A percentile compares a stretch with the other conserved stretches of the same genome.
Conservation (phyloP, 257 asterid species). For the Przewalskia tangutica region DNA sequence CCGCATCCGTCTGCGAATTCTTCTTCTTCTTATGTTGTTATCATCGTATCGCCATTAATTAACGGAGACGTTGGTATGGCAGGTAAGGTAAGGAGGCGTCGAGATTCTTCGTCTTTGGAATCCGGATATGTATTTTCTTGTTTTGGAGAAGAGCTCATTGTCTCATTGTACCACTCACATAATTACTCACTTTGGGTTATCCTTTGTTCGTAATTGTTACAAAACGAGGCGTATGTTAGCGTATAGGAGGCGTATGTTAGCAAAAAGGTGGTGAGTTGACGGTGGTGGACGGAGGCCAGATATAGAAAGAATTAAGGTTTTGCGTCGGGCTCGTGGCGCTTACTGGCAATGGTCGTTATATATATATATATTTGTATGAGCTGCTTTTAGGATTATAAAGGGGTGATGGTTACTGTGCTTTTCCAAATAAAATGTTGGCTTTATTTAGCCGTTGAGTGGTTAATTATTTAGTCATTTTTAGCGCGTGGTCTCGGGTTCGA, state of each 20-base stretch:
- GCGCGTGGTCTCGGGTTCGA: too few relatives aligned
- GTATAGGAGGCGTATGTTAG: not conserved
- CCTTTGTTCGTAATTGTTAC: not conserved
- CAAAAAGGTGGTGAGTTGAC: not conserved
- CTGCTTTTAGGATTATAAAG: not conserved
- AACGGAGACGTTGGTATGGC: conserved; percentile 20
- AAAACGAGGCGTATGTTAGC: too few relatives aligned
- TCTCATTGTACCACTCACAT: not conserved
- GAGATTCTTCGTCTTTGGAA: conserved; percentile 41
- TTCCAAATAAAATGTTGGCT: too few relatives aligned
- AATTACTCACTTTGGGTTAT: not conserved
- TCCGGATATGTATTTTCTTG: conserved; percentile 24
- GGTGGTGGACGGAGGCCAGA: not conserved
- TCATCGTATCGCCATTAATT: conserved; percentile 2
- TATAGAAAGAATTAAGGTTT: not conserved
- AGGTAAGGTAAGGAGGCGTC: conserved; percentile 32
- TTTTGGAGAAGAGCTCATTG: conserved; percentile 42
- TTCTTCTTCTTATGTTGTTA: conserved; percentile 20
- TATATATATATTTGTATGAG: not conserved
- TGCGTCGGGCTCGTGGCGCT: conserved; percentile 13
- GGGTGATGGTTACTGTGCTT: not conserved
- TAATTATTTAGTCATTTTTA: too few relatives aligned
- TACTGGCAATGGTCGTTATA: not conserved
- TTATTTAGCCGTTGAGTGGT: too few relatives aligned
- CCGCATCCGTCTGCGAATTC: conserved; percentile 46